Base-by-base conservation (phyloP, 2,329 filamentous ascomycete species). In the Mycocentrospora acerina region DNA sequence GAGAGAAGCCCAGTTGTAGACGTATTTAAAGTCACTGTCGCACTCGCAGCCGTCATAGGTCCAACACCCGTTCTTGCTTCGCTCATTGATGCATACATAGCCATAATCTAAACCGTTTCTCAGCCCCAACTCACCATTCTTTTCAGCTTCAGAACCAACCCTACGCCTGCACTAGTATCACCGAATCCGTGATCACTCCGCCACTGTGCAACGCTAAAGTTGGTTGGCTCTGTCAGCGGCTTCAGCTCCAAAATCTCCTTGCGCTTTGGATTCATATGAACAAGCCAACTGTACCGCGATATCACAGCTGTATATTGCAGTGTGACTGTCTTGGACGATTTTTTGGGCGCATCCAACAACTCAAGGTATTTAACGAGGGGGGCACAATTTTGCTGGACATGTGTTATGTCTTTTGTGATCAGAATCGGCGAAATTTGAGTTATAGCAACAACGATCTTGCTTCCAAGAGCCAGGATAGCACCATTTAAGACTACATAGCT, bases 71-170 rank as follows among this genome's bases (percentile, higher is more conserved):
- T n/a, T 12, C 6, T 27, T 27, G 11, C 7, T 25, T 8, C 24
- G n/a, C 40, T 49, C 11, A 32, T 35, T 2, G 44, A 44, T 8
- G 29, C 30, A 16, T 27, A 37, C 4, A 28, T 24, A 8, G 42
- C 32, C 4, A 24, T 31, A 16, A 22, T 35, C 2, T 19, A 24
- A 15, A 26, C 45, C 0, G 37, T 29, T 12, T 40, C 42, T 4
- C 42, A 38, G 8, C 27, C 51, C 32, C 55, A 58, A 12, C 51
- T 32, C 4, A 47, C 53, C n/a, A 33, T 29, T 16, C 60, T 59
- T 12, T 60, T 59, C 19, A 67, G 32, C 40, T 59, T 53, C n/a
- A 66, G 61, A 2, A 59, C 54, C 61, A 67, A 65, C 2, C 52
- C 58, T 2, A 65, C 40, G 4, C 63, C 63, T 3, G 57, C 63